Evolutionary conservation across 176 grass and related monocot species (phyloP).

Genomic region (Juncus inflexus): DNA sequence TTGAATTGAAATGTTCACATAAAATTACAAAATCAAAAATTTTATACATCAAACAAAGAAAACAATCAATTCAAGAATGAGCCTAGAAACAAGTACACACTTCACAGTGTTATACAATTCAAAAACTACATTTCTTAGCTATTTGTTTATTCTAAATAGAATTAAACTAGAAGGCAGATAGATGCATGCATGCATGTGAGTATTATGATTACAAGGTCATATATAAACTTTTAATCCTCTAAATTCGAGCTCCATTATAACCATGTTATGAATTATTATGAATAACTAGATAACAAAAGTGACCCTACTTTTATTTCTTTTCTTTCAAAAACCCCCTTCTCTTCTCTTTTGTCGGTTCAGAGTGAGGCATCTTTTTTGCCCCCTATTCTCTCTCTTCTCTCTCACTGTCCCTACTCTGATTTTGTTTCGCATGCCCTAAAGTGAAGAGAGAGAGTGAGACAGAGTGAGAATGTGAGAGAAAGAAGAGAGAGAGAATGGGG

Average conservation of each 20-base stretch:
- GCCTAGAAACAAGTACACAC: neutral
- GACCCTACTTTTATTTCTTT: too few relatives aligned
- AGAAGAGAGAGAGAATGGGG: too few relatives aligned
- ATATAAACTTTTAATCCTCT: neutral
- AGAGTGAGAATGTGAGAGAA: neutral
- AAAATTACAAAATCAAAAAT: too few relatives aligned
- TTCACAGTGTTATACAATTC: neutral
- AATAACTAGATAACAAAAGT: too few relatives aligned
- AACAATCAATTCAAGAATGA: too few relatives aligned
- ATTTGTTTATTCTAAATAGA: neutral
- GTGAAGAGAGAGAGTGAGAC: constrained; percentile 12
- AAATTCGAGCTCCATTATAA: constrained; percentile 25
- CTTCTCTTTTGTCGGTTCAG: constrained; percentile 34
- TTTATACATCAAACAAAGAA: too few relatives aligned
- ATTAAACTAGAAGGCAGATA: neutral
- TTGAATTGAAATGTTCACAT: constrained; percentile 1
- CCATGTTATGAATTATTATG: neutral
- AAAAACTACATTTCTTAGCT: neutral
- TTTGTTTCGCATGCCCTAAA: constrained; percentile 63
- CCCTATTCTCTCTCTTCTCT: constrained; percentile 14
- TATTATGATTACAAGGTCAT: constrained; percentile 21
- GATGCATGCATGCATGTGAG: constrained; percentile 18
- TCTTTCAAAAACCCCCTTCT: neutral
- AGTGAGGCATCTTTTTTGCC: constrained; percentile 38
- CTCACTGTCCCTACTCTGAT: constrained; percentile 34